These are phyloP conservation scores for Parastagonospora nodorum DNA, from an alignment of 2,329 filamentous ascomycete species.

Conservation along the genomic window DNA sequence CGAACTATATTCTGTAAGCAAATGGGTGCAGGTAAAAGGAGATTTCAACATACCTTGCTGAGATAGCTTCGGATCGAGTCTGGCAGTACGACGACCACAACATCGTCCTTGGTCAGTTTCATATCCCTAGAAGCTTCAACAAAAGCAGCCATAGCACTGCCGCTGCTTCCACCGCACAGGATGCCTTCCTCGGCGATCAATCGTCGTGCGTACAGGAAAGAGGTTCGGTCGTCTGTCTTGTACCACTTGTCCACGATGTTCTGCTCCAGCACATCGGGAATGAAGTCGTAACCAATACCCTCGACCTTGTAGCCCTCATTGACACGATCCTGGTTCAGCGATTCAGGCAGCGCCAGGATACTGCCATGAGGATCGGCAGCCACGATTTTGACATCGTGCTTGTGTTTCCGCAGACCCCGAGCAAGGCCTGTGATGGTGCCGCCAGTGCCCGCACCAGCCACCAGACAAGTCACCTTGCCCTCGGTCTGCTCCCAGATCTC, in stretches of 20 bases:
- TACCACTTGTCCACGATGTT: conserved; percentile 89
- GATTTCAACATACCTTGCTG: conserved; percentile 66
- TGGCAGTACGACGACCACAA: conserved; percentile 87
- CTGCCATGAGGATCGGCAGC: conserved; percentile 92
- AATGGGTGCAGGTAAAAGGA: not conserved
- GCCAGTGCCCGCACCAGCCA: conserved; percentile 93
- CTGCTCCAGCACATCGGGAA: conserved; percentile 89
- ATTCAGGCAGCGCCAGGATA: conserved; percentile 81
- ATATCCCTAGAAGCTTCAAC: conserved; percentile 77
- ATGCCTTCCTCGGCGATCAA: conserved; percentile 94
- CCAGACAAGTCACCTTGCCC: conserved; percentile 79
- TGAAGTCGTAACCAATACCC: conserved; percentile 98
- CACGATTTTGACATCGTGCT: conserved; percentile 81
- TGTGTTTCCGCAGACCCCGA: conserved; percentile 85
- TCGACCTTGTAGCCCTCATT: conserved; percentile 96
- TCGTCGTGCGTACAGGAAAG: conserved; percentile 86
- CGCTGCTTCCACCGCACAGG: conserved; percentile 89
- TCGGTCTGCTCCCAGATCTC: conserved; percentile 93
- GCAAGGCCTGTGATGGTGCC: conserved; percentile 93
- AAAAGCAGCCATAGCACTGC: conserved; percentile 85
- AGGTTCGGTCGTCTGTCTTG: conserved; percentile 93
- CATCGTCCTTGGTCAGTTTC: conserved; percentile 78
- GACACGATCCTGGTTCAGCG: conserved; percentile 76
- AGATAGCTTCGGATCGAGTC: conserved; percentile 98
- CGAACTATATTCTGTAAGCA: conserved; percentile 63